phyloP scores from a whole-genome alignment of 805 yeast genomes.

The Saccharomycopsis synnaedendra region DNA sequence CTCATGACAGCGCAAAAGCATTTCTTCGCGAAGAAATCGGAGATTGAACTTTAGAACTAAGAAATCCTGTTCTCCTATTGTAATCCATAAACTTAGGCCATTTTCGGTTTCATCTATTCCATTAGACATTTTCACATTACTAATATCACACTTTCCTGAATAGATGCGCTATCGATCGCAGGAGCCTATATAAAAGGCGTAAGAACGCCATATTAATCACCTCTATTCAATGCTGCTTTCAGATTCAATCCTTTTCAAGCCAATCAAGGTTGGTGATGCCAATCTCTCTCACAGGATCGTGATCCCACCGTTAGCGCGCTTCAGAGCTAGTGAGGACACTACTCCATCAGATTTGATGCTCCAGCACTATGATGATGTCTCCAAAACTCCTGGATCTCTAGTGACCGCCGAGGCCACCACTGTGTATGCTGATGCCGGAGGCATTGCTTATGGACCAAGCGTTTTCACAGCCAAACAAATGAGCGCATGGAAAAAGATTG shows the following conservation, averaged over 20 bases:
- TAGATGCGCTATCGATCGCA: no score
- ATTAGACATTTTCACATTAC: no score
- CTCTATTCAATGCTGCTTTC: neutral
- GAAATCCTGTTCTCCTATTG: no score
- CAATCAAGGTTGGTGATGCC: conserved; percentile 28
- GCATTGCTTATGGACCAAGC: conserved; percentile 37
- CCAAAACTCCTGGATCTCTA: conserved; percentile 46
- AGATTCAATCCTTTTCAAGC: conserved; percentile 25
- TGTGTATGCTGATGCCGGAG: conserved; percentile 30
- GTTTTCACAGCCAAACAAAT: conserved; percentile 37
- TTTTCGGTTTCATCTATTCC: no score
- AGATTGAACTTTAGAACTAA: no score
- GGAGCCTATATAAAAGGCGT: no score
- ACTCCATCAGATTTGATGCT: conserved; percentile 35
- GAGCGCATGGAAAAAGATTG: conserved; percentile 38
- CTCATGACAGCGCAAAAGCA: no score
- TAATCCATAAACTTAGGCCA: no score
- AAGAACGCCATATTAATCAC: no score
- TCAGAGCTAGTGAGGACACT: conserved; percentile 24
- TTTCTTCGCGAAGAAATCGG: no score
- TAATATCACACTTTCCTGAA: no score
- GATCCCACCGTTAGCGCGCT: conserved; percentile 42
- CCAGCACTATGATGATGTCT: conserved; percentile 45
- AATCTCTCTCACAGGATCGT: conserved; percentile 30
- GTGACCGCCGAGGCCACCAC: conserved; percentile 50